Percentiles rank a stretch among this genome's conserved stretches.
phyloP scores from a whole-genome alignment of 2,329 filamentous ascomycete species.

The Anisogramma anomala region DNA sequence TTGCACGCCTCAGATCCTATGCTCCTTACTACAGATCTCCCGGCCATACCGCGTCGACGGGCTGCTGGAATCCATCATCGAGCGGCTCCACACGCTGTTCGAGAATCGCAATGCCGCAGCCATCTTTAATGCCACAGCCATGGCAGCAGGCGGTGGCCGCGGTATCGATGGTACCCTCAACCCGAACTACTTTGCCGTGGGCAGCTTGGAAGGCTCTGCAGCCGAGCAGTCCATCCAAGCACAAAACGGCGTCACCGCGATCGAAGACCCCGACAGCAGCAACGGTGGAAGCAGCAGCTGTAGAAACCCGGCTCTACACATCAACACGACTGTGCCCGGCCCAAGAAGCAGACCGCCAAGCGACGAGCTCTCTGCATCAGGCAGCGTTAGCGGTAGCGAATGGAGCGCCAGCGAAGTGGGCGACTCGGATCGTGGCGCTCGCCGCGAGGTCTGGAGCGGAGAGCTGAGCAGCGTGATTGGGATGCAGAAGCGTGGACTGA shows the following conservation, averaged over 20 bases:
- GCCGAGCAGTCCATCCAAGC: conserved; percentile 14
- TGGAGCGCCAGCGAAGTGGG: conserved; percentile 42
- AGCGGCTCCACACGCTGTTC: conserved; percentile 76
- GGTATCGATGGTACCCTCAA: conserved; percentile 59
- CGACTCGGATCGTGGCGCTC: conserved; percentile 34
- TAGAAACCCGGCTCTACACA: conserved; percentile 31
- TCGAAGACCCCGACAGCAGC: conserved; percentile 21
- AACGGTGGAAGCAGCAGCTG: conserved; percentile 19
- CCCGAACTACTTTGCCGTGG: conserved; percentile 48
- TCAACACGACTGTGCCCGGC: conserved; percentile 34
- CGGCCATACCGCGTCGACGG: conserved; percentile 90
- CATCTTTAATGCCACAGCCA: conserved; percentile 95
- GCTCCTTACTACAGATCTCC: conserved; percentile 85
- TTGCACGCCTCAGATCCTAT: conserved; percentile 90
- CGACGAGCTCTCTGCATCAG: conserved; percentile 38
- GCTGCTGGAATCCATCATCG: conserved; percentile 81
- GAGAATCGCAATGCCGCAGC: conserved; percentile 92
- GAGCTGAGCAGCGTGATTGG: conserved; percentile 86
- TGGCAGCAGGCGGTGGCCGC: conserved; percentile 88
- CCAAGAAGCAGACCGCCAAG: conserved; percentile 28
- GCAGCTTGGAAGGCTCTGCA: conserved; percentile 28
- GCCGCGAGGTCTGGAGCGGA: conserved; percentile 64
- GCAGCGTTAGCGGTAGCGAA: conserved; percentile 42
- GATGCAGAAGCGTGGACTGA: conserved; percentile 80
- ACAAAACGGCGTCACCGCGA: conserved; percentile 23